Evolutionary conservation across 176 grass and related monocot genomes (phyloP).

Genomic region (Oryza officinalis): DNA sequence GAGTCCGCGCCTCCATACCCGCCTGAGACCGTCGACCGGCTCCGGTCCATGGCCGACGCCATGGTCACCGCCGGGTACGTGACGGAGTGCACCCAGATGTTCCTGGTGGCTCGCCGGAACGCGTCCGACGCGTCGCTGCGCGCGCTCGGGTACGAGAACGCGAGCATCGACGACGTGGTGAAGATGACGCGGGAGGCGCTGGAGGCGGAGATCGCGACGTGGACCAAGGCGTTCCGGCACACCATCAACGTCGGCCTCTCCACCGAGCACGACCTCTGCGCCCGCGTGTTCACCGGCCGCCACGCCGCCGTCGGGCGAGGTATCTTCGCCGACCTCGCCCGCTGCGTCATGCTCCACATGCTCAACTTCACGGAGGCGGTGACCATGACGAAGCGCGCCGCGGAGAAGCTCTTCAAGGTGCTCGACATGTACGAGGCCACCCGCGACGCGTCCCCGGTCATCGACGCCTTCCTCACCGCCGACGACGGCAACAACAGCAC

Average conservation of each 20-base stretch:
- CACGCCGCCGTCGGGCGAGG: conserved; percentile 23
- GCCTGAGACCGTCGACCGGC: conserved; percentile 49
- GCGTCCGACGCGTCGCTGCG: conserved; percentile 40
- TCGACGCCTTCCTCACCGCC: conserved; percentile 57
- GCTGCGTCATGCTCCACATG: conserved; percentile 62
- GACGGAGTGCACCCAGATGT: conserved; percentile 82
- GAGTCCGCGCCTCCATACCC: conserved; percentile 26
- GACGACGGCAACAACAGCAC: neutral
- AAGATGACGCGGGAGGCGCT: conserved; percentile 79
- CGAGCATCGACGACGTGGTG: conserved; percentile 53
- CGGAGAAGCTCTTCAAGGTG: conserved; percentile 89
- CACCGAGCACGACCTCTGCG: conserved; percentile 65
- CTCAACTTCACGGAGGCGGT: conserved; percentile 85
- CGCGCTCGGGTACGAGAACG: conserved; percentile 42
- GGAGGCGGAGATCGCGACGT: conserved; percentile 63
- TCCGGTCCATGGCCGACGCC: conserved; percentile 50
- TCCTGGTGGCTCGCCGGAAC: conserved; percentile 64
- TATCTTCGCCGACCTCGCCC: conserved; percentile 56
- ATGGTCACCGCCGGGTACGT: conserved; percentile 71
- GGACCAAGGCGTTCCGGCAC: conserved; percentile 77
- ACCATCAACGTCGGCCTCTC: conserved; percentile 52
- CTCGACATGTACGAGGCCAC: conserved; percentile 90
- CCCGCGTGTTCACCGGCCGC: conserved; percentile 52
- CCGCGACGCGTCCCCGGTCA: conserved; percentile 46
- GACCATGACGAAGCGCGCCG: conserved; percentile 56